Evolutionary conservation across 345 rosid genomes (phyloP).

Genomic region (Raphanus raphanistrum): DNA sequence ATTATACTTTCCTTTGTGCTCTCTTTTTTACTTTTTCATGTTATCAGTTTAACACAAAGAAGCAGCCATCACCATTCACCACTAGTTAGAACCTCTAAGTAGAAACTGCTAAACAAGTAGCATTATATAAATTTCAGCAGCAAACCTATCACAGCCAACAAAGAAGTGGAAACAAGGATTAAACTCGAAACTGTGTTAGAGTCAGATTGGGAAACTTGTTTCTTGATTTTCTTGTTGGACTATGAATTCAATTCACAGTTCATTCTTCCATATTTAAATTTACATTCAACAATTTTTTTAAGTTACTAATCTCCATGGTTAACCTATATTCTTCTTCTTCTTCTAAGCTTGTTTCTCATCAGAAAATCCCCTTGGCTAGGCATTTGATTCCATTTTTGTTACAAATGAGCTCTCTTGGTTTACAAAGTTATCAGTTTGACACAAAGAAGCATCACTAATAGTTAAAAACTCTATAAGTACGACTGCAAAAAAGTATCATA

Average conservation of each 20-base stretch:
- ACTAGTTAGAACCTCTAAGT: background rate
- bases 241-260: constrained; percentile 38
- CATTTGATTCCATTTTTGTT: background rate
- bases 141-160: background rate
- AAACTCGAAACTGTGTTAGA: too few relatives aligned
- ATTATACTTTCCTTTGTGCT: background rate
- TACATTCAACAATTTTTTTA: background rate
- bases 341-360: background rate
- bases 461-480: background rate
- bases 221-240: background rate
- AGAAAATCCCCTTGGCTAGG: background rate
- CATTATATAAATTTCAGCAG: background rate
- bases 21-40: background rate
- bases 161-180: background rate
- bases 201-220: constrained; percentile 8
- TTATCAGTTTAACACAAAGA: constrained; percentile 1
- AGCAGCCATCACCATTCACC: background rate
- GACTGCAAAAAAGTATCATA: background rate
- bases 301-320: background rate
- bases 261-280: background rate
- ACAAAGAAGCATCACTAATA: background rate
- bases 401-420: background rate
- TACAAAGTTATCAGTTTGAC: background rate
- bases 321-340: background rate
- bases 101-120: background rate